These are phyloP conservation scores for Populus tremula DNA, from an alignment of 345 rosid species.

Conservation along the genomic window DNA sequence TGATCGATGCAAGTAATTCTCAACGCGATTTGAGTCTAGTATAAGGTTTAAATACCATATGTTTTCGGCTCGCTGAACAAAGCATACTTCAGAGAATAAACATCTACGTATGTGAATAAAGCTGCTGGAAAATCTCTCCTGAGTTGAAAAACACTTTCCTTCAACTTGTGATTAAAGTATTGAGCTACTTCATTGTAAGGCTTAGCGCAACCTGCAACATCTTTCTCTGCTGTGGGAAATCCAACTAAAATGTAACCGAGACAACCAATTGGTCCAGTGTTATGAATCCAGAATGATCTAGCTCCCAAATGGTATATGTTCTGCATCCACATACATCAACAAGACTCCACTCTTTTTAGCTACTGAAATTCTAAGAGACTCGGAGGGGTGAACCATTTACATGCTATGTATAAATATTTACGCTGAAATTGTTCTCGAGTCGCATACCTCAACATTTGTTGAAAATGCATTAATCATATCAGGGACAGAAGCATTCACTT, in stretches of 20 bases:
- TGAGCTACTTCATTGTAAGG: conserved; percentile 46
- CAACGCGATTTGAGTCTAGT: background rate
- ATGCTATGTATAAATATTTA: background rate
- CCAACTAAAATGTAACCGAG: conserved; percentile 36
- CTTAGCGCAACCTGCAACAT: conserved; percentile 48
- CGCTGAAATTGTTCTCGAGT: background rate
- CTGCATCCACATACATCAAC: conserved; percentile 21
- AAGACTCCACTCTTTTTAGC: conserved; percentile 28
- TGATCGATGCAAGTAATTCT: background rate
- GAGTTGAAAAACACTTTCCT: conserved; percentile 31
- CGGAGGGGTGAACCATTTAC: background rate
- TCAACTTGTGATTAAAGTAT: conserved; percentile 39
- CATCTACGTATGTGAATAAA: conserved; percentile 43
- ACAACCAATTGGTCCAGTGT: conserved; percentile 72
- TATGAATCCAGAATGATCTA: conserved; percentile 64
- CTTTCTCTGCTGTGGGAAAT: conserved; percentile 18
- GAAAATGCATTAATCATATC: conserved; percentile 36
- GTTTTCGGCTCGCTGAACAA: background rate
- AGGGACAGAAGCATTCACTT: conserved; percentile 45
- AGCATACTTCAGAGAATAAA: conserved; percentile 26
- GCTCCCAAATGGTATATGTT: conserved; percentile 39
- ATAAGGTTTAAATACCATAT: background rate
- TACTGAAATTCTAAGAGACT: background rate
- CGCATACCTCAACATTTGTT: conserved; percentile 33
- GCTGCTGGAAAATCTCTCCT: conserved; percentile 37